phyloP scores from a whole-genome alignment of 352 stramenopile species.

The Peronospora destructor region DNA sequence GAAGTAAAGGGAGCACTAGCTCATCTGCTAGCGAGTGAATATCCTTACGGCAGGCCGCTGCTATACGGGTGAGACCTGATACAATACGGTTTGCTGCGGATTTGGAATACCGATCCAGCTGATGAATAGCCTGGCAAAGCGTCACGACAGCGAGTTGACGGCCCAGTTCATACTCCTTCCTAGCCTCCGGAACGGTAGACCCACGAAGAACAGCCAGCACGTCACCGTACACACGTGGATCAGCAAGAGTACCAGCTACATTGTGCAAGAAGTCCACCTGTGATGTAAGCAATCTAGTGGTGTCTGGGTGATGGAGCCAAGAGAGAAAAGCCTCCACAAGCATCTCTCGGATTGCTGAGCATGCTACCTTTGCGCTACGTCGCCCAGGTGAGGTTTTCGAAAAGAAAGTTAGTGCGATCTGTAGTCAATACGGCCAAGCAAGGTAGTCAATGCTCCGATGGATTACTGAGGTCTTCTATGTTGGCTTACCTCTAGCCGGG shows the following conservation, averaged over 20 bases:
- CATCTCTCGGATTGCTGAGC: conserved; percentile 47
- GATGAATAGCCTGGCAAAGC: conserved; percentile 42
- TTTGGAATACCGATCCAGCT: conserved; percentile 73
- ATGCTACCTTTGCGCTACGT: conserved; percentile 40
- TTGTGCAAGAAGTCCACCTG: conserved; percentile 47
- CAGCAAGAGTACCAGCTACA: conserved; percentile 57
- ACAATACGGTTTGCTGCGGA: conserved; percentile 54
- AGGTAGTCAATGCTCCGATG: not conserved
- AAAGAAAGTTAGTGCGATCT: conserved; percentile 21
- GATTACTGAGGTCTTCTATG: not conserved
- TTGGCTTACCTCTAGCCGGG: conserved; percentile 44
- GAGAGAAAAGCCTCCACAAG: conserved; percentile 60
- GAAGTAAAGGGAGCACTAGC: conserved; percentile 36
- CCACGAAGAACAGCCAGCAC: conserved; percentile 35
- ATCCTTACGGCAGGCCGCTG: conserved; percentile 32
- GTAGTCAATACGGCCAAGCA: conserved; percentile 1
- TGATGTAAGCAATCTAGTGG: conserved; percentile 21
- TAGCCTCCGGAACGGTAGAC: conserved; percentile 24
- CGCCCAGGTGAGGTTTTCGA: conserved; percentile 32
- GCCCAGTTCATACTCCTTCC: conserved; percentile 22
- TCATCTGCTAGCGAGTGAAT: conserved; percentile 42
- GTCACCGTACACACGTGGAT: conserved; percentile 66
- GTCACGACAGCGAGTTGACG: conserved; percentile 31
- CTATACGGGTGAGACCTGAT: conserved; percentile 42
- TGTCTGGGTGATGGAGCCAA: conserved; percentile 53